Evolutionary conservation across 441 rosid species (phyloP), one percentile per base, ranked within the genome.

Genomic region (Pelargonium australe): DNA sequence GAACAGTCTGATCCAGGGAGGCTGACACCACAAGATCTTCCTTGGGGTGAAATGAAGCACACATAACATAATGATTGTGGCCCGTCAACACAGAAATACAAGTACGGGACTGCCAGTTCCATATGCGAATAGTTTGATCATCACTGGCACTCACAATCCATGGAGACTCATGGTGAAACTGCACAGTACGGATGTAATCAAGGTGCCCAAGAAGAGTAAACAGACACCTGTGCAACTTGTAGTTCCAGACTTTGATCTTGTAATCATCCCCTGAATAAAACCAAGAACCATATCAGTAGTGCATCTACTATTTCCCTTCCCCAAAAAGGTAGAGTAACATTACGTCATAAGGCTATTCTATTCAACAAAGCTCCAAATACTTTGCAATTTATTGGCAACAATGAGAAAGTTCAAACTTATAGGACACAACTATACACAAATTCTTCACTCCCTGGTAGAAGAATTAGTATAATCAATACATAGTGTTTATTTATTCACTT

Each of bases 71-170:
- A 74, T 91, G 96, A 72, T 89, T 87, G 81, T 91, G 96, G 65
- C 96, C 96, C 0, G 94, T 90, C 71, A 90, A 79, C 37, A 90
- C 96, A 28, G 94, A 86, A 37, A 90, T 85, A 72, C 96, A 90
- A 53, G 94, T 90, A 23, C 94, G 85, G 34, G 96, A 88, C 70
- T 90, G 96, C 96, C 96, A 90, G 73, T 90, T 90, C 96, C 96
- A 90, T 64, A 90, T 84, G 67, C 96, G 88, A 47, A 90, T 90
- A 67, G 96, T 90, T 75, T 90, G 96, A 70, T 90, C 96, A 69
- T 90, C 96, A 77, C 96, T 90, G 11, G 96, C 96, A 81, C 96
- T 90, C 70, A 88, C 96, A 19, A 90, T 90, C 96, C 96, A 90
- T 0, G 96, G 94, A 67, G 84, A 79, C 70, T 90, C 94, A 62